Evolutionary conservation across 169 alveolate genomes (phyloP).

Genomic region (Cryptosporidium tyzzeri): DNA sequence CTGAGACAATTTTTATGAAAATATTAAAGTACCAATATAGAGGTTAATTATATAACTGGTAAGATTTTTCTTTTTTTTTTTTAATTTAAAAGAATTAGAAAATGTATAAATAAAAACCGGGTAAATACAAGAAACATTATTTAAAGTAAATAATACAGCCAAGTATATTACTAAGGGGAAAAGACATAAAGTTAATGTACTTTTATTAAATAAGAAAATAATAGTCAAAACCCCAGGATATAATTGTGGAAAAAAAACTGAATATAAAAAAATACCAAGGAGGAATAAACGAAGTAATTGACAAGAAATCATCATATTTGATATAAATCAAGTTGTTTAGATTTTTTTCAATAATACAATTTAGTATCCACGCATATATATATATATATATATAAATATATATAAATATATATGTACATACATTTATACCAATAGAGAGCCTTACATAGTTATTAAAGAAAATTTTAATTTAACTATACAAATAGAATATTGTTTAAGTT

Average conservation of each 20-base stretch:
- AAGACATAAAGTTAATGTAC: background rate
- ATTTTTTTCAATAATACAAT: background rate
- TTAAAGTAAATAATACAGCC: background rate
- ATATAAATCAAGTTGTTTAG: background rate
- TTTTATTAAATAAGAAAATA: background rate
- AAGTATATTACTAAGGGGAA: background rate
- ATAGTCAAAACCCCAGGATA: background rate
- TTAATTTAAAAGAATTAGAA: background rate
- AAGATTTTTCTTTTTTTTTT: background rate
- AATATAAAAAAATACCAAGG: background rate
- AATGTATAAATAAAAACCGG: background rate
- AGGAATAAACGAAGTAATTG: background rate
- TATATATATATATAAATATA: background rate
- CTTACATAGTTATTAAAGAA: background rate
- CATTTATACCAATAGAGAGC: background rate
- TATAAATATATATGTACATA: background rate
- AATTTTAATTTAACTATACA: background rate
- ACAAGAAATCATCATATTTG: constrained; percentile 6
- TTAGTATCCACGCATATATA: too few species aligned
- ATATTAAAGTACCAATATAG: background rate
- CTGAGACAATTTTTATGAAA: constrained; percentile 7
- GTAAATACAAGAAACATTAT: background rate
- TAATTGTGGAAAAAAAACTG: background rate
- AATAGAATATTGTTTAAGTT: background rate
- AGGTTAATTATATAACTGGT: background rate